Percentiles rank a stretch among this genome's conserved stretches.
phyloP scores from a whole-genome alignment of 495 filamentous ascomycete species.

The Hamigera avellanea region DNA sequence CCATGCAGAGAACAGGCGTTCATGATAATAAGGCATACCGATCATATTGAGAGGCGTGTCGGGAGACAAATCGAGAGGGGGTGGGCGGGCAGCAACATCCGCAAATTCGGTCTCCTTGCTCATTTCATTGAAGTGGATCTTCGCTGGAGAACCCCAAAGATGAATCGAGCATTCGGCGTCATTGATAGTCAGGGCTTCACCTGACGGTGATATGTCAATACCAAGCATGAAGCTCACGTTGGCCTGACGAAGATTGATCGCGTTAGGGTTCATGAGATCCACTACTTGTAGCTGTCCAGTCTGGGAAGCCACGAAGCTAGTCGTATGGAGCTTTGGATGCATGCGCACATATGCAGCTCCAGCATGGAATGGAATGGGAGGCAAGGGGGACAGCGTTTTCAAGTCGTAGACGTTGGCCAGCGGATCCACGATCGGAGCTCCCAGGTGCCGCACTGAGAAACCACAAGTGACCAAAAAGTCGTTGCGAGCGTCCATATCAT shows the following conservation, averaged over 20 bases:
- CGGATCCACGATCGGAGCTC: constrained; percentile 63
- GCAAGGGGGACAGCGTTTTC: constrained; percentile 70
- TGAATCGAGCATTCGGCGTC: constrained; percentile 71
- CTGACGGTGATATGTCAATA: constrained; percentile 81
- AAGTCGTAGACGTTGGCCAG: constrained; percentile 92
- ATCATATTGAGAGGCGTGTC: constrained; percentile 76
- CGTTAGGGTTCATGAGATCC: constrained; percentile 88
- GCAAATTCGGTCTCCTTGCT: constrained; percentile 68
- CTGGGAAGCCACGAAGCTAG: constrained; percentile 80
- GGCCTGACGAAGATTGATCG: constrained; percentile 78
- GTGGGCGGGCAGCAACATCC: constrained; percentile 41
- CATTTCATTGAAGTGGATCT: constrained; percentile 82
- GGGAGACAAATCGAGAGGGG: constrained; percentile 50
- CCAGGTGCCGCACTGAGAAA: constrained; percentile 63
- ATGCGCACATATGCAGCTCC: constrained; percentile 88
- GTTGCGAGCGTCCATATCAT: constrained; percentile 89
- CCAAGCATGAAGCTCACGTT: constrained; percentile 62
- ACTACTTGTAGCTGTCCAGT: constrained; percentile 87
- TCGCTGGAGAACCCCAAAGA: constrained; percentile 84
- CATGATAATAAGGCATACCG: constrained; percentile 90
- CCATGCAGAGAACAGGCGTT: constrained; percentile 80
- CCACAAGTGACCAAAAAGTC: constrained; percentile 92
- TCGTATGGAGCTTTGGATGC: constrained; percentile 90
- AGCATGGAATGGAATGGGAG: constrained; percentile 83
- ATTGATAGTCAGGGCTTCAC: constrained; percentile 73